These are phyloP conservation scores for Penicillium verhagenii DNA, from an alignment of 495 filamentous ascomycete species.

Conservation along the genomic window DNA sequence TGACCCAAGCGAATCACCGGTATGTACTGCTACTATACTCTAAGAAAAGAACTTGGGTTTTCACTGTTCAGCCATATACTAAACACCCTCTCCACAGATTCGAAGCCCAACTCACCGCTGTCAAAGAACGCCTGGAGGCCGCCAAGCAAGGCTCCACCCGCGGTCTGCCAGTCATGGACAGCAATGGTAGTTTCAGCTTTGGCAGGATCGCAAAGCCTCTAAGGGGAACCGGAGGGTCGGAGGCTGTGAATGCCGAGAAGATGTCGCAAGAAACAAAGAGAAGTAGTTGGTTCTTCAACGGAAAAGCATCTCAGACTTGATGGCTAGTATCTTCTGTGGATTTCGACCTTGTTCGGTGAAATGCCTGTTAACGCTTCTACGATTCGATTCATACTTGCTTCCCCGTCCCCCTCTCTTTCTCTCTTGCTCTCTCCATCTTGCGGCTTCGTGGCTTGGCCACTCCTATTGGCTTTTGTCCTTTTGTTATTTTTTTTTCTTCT, in stretches of 20 bases:
- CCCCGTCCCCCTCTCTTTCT: conserved; percentile 7
- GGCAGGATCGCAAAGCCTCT: conserved; percentile 92
- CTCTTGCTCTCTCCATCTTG: not conserved
- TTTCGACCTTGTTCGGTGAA: conserved; percentile 7
- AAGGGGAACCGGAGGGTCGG: conserved; percentile 74
- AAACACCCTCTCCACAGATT: conserved; percentile 58
- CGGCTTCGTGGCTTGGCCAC: not conserved
- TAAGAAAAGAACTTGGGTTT: not conserved
- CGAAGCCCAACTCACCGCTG: conserved; percentile 92
- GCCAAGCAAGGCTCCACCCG: conserved; percentile 87
- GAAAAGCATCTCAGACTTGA: conserved; percentile 37
- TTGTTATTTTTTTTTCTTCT: conserved; percentile 11
- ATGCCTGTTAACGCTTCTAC: conserved; percentile 23
- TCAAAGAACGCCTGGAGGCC: conserved; percentile 95
- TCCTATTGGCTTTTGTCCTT: conserved; percentile 7
- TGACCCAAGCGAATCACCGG: conserved; percentile 94
- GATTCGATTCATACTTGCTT: conserved; percentile 21
- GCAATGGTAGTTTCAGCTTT: conserved; percentile 69
- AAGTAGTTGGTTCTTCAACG: conserved; percentile 52
- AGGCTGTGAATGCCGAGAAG: conserved; percentile 24
- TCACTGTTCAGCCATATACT: not conserved
- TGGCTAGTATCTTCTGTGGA: conserved; percentile 18
- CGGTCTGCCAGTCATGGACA: conserved; percentile 64
- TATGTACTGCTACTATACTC: conserved; percentile 53
- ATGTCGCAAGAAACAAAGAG: conserved; percentile 48